These are phyloP conservation scores for Arabis alpina DNA, from an alignment of 345 rosid genomes.

Conservation along the genomic window DNA sequence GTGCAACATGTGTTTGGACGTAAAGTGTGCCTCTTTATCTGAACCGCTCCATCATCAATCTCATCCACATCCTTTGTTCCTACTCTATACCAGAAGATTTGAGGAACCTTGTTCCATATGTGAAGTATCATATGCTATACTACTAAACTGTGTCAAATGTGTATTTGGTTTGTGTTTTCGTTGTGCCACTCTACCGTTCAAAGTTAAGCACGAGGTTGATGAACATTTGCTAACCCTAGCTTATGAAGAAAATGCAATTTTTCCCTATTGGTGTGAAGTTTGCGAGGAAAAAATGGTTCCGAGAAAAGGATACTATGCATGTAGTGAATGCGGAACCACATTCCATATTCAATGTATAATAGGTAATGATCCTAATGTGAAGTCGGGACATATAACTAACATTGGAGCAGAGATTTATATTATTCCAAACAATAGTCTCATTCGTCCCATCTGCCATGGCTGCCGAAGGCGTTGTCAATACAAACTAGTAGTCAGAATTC, in stretches of 20 bases:
- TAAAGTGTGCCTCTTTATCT: constrained; percentile 6
- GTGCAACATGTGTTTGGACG: not conserved
- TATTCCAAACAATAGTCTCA: not conserved
- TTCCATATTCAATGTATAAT: not conserved
- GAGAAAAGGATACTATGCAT: not conserved
- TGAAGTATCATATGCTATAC: not conserved
- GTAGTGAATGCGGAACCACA: not conserved
- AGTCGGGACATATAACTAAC: not conserved
- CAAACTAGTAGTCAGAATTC: not conserved
- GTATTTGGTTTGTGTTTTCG: not conserved
- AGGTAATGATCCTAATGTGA: not conserved
- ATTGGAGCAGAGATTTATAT: not conserved
- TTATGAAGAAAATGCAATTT: not conserved
- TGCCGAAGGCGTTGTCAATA: not conserved
- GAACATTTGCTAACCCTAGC: not conserved
- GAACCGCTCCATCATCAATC: constrained; percentile 1
- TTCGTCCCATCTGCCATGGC: not conserved
- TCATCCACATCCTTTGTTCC: constrained; percentile 6
- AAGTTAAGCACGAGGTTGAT: not conserved
- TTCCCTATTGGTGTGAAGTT: not conserved
- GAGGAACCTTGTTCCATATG: not conserved
- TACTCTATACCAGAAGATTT: not conserved
- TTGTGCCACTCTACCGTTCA: not conserved
- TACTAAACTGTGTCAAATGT: not conserved
- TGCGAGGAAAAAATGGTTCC: not conserved